These are phyloP conservation scores for Synchytrium microbalum DNA, from an alignment of 371 early-diverging fungal genomes.

Conservation along the genomic window DNA sequence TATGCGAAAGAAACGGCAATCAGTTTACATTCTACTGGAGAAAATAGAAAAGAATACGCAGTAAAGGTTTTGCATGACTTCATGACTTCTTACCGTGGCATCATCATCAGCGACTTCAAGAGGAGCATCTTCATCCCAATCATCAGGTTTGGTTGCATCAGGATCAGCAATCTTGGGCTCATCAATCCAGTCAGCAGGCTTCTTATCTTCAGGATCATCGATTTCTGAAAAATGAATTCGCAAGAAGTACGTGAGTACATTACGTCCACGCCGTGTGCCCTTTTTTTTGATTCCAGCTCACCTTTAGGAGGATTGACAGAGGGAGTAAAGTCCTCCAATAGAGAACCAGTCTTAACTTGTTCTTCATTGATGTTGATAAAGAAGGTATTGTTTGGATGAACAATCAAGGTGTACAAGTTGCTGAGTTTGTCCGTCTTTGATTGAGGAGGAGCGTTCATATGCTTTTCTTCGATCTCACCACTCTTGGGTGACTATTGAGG, in stretches of 20 bases:
- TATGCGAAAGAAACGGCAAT: too few species aligned
- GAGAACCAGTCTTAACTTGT: constrained; percentile 53
- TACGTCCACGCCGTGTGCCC: not conserved
- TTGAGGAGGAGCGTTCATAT: constrained; percentile 56
- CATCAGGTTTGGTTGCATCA: constrained; percentile 78
- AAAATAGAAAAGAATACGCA: not conserved
- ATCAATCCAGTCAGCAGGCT: constrained; percentile 95
- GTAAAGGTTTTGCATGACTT: not conserved
- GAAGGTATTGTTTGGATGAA: constrained; percentile 83
- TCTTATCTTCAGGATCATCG: constrained; percentile 76
- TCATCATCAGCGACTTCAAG: constrained; percentile 39
- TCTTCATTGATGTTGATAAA: constrained; percentile 76
- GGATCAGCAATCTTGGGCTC: constrained; percentile 68
- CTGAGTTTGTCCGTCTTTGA: constrained; percentile 64
- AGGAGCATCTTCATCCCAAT: constrained; percentile 61
- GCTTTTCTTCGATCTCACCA: constrained; percentile 62
- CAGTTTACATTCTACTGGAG: too few species aligned
- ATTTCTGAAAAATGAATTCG: constrained; percentile 38
- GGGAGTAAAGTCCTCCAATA: constrained; percentile 84
- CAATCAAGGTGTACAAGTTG: constrained; percentile 83
- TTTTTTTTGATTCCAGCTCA: not conserved
- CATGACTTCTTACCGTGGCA: constrained; percentile 28
- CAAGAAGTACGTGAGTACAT: not conserved
- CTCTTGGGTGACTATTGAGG: constrained; percentile 50
- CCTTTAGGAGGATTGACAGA: constrained; percentile 82